Conservation (phyloP, 2,329 filamentous ascomycete species). For the Nigrospora osmanthi region DNA sequence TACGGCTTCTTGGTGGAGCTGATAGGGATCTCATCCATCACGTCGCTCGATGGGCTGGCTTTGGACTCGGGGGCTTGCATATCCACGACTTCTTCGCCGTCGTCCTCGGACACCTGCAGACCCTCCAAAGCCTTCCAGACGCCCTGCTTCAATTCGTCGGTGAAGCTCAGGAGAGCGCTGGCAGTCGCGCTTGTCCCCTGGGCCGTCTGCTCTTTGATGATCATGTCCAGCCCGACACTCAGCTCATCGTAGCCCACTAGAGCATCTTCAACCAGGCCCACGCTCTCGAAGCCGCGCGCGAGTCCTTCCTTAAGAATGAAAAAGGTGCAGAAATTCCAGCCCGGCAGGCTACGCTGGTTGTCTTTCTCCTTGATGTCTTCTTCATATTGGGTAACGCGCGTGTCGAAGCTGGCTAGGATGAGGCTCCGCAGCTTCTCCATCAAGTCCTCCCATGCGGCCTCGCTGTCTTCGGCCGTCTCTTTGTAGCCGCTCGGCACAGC, state of each 20-base stretch:
- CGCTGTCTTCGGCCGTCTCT: slow-evolving; percentile 70
- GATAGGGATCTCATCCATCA: slow-evolving; percentile 51
- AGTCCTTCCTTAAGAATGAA: slow-evolving; percentile 96
- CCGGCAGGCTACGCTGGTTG: slow-evolving; percentile 74
- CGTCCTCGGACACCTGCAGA: slow-evolving; percentile 22
- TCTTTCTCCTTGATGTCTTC: slow-evolving; percentile 96
- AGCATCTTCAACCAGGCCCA: slow-evolving; percentile 91
- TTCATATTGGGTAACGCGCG: slow-evolving; percentile 87
- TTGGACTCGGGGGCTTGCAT: slow-evolving; percentile 34
- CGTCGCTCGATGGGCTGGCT: slow-evolving; percentile 21
- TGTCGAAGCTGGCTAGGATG: slow-evolving; percentile 85
- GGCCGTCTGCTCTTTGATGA: slow-evolving; percentile 66
- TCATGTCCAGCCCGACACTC: slow-evolving; percentile 74
- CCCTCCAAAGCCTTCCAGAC: slow-evolving; percentile 39
- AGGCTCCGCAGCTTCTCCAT: slow-evolving; percentile 79
- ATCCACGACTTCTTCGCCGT: slow-evolving; percentile 37
- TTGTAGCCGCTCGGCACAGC: slow-evolving; percentile 56
- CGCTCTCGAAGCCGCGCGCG: slow-evolving; percentile 89
- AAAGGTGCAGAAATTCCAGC: slow-evolving; percentile 99
- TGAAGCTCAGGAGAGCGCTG: slow-evolving; percentile 63
- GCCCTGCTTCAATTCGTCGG: slow-evolving; percentile 61
- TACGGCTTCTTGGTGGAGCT: slow-evolving; percentile 70
- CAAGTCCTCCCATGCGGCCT: slow-evolving; percentile 76
- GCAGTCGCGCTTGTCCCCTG: slow-evolving; percentile 55
- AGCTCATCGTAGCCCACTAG: slow-evolving; percentile 93